Evolutionary conservation across 768 basidiomycete genomes (phyloP).

Genomic region (Trametes meyenii): DNA sequence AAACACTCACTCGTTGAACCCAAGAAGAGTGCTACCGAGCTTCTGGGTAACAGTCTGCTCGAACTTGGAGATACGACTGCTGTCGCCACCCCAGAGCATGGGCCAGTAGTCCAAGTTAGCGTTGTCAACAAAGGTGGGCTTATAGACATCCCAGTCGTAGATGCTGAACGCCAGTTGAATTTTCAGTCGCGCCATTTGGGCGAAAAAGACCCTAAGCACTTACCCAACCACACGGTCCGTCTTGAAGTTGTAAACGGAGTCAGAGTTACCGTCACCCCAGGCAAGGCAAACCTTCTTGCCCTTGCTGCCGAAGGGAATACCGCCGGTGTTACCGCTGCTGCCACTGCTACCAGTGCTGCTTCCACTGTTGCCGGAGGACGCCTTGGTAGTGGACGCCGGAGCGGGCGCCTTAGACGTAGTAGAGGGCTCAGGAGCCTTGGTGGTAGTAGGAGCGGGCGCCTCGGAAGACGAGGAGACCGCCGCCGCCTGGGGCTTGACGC

Average conservation of each 20-base stretch:
- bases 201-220: conserved; percentile 15
- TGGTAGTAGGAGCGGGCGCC: conserved; percentile 23
- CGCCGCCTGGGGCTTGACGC: conserved; percentile 14
- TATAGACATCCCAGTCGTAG: conserved; percentile 69
- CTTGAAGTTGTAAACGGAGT: conserved; percentile 54
- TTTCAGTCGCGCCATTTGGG: not conserved
- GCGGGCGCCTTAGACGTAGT: conserved; percentile 16
- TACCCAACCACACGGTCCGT: conserved; percentile 48
- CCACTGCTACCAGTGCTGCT: not conserved
- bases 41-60: conserved; percentile 47
- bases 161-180: conserved; percentile 35
- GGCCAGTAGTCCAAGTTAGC: conserved; percentile 59
- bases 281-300: conserved; percentile 60
- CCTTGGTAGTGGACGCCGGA: conserved; percentile 21
- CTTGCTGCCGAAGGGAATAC: conserved; percentile 9
- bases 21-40: conserved; percentile 55
- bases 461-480: conserved; percentile 21
- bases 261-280: conserved; percentile 62
- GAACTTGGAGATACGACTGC: conserved; percentile 48
- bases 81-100: conserved; percentile 71
- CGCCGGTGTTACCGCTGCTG: conserved; percentile 25
- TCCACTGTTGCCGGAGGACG: not conserved
- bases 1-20: conserved; percentile 72
- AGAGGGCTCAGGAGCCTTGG: conserved; percentile 23
- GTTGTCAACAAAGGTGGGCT: conserved; percentile 42